Evolutionary conservation across 2,329 filamentous ascomycete species (phyloP).

Genomic region (Rosellinia necatrix): DNA sequence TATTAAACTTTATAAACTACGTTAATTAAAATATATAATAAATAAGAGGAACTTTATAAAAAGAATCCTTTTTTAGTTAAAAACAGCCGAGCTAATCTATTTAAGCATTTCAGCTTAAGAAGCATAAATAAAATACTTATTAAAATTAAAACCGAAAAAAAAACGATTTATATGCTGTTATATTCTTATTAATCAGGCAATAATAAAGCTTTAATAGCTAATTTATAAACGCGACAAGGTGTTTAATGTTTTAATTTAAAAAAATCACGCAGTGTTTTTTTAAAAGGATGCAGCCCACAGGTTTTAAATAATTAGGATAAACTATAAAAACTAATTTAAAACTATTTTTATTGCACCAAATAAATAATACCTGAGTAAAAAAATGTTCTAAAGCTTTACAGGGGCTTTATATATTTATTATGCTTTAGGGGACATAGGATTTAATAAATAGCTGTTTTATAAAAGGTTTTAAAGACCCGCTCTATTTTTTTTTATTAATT

Average conservation of each 20-base stretch:
- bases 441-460: not conserved
- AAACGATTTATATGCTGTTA: not conserved
- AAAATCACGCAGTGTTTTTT: conserved; percentile 3
- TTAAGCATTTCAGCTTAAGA: not conserved
- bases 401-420: not conserved
- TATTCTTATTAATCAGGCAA: not conserved
- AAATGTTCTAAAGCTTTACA: conserved; percentile 1
- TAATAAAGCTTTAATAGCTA: conserved; percentile 9
- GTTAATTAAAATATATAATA: not conserved
- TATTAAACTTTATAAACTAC: not conserved
- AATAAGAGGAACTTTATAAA: not conserved
- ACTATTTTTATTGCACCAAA: not conserved
- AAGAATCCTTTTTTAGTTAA: not conserved
- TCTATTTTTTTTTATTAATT: not conserved
- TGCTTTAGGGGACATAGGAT: conserved; percentile 1
- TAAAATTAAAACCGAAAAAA: not conserved
- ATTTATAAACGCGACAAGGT: not conserved
- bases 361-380: not conserved
- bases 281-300: not conserved
- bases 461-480: not conserved
- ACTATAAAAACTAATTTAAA: conserved; percentile 6
- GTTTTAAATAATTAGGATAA: not conserved
- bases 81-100: not conserved
- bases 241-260: conserved; percentile 6
- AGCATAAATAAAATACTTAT: not conserved